Conservation (phyloP, 352 stramenopile genomes). For the Ochromonadaceae sp. region DNA sequence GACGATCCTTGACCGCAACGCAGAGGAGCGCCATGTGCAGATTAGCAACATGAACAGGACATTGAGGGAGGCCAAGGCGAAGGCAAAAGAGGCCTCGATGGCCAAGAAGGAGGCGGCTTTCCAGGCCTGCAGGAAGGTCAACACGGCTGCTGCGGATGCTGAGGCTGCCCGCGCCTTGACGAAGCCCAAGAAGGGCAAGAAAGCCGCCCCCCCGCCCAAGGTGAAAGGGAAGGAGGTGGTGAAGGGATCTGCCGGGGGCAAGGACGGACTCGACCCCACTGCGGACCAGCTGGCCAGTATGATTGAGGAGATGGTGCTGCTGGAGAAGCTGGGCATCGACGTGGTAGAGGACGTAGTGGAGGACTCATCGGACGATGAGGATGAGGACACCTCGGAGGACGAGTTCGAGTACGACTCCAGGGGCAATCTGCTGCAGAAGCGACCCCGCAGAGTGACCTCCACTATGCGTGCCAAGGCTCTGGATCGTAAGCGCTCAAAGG, state of each 20-base stretch:
- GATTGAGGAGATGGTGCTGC: conserved; percentile 3
- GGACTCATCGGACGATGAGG: neutral
- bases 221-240: too few species aligned
- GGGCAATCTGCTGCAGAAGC: too few species aligned
- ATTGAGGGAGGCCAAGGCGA: neutral
- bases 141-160: neutral
- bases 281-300: neutral
- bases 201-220: too few species aligned
- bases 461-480: neutral
- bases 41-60: neutral
- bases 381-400: too few species aligned
- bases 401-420: too few species aligned
- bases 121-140: neutral
- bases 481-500: neutral
- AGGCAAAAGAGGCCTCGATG: neutral
- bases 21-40: neutral
- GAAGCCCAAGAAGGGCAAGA: neutral
- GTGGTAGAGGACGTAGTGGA: neutral
- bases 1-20: neutral
- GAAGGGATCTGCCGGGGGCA: neutral
- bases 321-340: neutral
- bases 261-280: neutral
- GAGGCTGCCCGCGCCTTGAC: neutral
- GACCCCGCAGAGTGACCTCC: neutral
- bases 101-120: neutral